Percentiles rank a stretch among this genome's conserved stretches.
phyloP scores from a whole-genome alignment of 768 basidiomycete species.

The Leccinum boreale region DNA sequence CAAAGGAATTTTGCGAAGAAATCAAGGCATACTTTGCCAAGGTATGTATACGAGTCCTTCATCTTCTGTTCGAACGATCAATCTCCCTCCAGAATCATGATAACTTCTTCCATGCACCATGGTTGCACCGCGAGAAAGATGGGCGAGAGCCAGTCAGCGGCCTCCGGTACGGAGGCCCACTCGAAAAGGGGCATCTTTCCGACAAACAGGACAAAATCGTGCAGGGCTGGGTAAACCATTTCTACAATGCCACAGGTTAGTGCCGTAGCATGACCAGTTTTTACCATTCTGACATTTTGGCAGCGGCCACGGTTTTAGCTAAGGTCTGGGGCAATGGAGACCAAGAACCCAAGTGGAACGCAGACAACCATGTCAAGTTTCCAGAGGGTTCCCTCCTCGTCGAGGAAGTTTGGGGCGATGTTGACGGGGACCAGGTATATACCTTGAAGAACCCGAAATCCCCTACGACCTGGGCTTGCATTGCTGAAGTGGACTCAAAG shows the following conservation, averaged over 20 bases:
- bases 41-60: not conserved
- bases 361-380: not conserved
- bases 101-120: not conserved
- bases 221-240: not conserved
- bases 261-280: not conserved
- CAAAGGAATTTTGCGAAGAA: not conserved
- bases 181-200: not conserved
- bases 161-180: not conserved
- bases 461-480: not conserved
- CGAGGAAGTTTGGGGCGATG: not conserved
- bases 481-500: not conserved
- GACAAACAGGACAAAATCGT: not conserved
- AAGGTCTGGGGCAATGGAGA: not conserved
- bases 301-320: not conserved
- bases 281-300: not conserved
- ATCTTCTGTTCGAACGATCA: not conserved
- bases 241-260: not conserved
- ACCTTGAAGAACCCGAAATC: not conserved
- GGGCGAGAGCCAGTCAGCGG: conserved; percentile 3
- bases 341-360: not conserved
- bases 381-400: not conserved
- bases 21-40: not conserved
- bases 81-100: not conserved
- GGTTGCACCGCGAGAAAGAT: not conserved
- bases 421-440: not conserved